Base-by-base conservation (phyloP, 371 early-diverging fungal species). In the Syncephalastrum sp. region DNA sequence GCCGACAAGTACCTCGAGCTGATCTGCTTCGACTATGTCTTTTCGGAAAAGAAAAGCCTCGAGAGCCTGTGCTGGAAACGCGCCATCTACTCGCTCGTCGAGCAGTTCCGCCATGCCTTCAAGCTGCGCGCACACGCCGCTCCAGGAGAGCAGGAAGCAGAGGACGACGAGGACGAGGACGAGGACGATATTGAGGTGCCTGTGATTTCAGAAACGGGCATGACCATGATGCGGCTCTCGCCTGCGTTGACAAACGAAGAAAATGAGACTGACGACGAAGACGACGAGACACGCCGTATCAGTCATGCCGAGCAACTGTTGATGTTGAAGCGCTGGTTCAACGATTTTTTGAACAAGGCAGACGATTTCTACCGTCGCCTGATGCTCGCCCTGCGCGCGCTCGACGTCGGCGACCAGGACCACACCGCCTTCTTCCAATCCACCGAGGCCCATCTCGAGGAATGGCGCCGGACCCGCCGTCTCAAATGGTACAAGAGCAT, bases 11-110 rank as follows among this genome's bases (percentile, higher is more conserved):
- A 84, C 48, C 59, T 81, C 21, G 71, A 81, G 25, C 45, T 83
- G 17, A 60, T 83, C 23, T 66, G 75, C 13, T 62, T 77, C 13
- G 84, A 84, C 64, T 72, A 80, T 33, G 75, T 69, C 19, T 79
- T 74, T 45, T 75, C 85, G 0, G 64, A 81, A 46, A 86, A 82
- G 61, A 82, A 86, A 49, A 81, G 81, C 17, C 72, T 86, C 16
- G 84, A 82, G 29, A 72, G 73, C n/a, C 64, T 82, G 43, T 86
- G 84, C 50, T 86, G 87, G 87, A 86, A 83, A 47, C 65, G 77
- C 24, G 84, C 82, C 27, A 68, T 84, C n/a, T 84, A 86, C 50
- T 77, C 82, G 1, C 59, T 84, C 42, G 80, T 86, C 4, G 83
- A 82, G 16, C 76, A 83, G 29, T 84, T 84, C 46, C 79, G 87